Base-by-base conservation (phyloP, 2,329 filamentous ascomycete species). In the Fulvia fulva region DNA sequence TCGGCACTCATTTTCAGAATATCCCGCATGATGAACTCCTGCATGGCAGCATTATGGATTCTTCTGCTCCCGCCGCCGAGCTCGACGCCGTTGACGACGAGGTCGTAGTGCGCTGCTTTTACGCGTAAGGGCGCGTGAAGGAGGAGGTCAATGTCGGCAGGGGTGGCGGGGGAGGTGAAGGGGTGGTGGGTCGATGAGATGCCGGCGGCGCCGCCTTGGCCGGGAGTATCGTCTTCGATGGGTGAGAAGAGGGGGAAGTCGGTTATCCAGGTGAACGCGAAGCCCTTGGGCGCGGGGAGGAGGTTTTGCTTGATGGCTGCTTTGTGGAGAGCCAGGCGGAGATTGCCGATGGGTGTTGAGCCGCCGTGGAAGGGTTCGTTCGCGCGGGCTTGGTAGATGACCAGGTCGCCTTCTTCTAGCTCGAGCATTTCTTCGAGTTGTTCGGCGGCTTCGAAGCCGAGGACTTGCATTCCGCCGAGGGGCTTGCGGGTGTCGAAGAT, bases 71-170 rank as follows among this genome's bases (percentile, higher is more conserved):
- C 95, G 11, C 94, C 94, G 25, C 94, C 94, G 1, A 99, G 83
- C 74, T 99, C 94, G 5, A 96, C 85, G 3, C 94, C 94, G 71
- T 99, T 99, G 67, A 97, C 84, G 0, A 99, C 93, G 14, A 99
- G 85, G 68, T 99, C 94, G 75, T 97, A 99, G 71, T 96, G 92
- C 67, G 96, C 93, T 3, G 89, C 95, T 65, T 82, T 84, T 1
- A 85, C 91, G 49, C 81, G 75, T 0, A 91, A 79, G 0, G 94
- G 93, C 43, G 91, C 81, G 0, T 81, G 86, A 37, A 86, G 79
- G 1, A 97, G 83, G 0, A 90, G 75, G 41, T 91, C 87, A 16
- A 96, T 82, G 70, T 97, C 92, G 4, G 78, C 77, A n/a, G 69
- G 50, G 0, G 84, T 84, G 34, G 89, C 84, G 0, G 94, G 94